Evolutionary conservation across 2,329 filamentous ascomycete genomes (phyloP).

Genomic region (Ophiostoma piceae): DNA sequence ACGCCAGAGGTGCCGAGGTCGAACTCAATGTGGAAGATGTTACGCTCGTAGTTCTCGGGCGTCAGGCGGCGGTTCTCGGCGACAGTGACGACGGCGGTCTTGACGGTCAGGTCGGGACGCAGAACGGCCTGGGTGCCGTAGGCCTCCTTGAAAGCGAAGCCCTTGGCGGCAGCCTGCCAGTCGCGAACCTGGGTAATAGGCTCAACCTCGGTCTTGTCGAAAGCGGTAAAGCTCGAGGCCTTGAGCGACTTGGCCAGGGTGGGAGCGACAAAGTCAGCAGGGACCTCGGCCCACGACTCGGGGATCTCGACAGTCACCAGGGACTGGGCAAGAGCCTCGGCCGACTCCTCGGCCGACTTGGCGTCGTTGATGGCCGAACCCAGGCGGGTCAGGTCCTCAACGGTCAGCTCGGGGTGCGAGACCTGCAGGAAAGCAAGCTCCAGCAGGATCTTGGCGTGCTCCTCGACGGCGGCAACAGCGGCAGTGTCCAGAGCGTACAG

Average conservation of each 20-base stretch:
- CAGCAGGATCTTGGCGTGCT: constrained; percentile 60
- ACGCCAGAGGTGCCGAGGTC: constrained; percentile 87
- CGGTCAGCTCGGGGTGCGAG: constrained; percentile 60
- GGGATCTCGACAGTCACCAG: constrained; percentile 71
- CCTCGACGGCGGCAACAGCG: constrained; percentile 61
- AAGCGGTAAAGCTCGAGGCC: constrained; percentile 75
- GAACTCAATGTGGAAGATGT: constrained; percentile 99
- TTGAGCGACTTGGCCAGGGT: constrained; percentile 60
- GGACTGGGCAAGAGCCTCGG: constrained; percentile 63
- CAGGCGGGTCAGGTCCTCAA: constrained; percentile 61
- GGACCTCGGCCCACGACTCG: constrained; percentile 70
- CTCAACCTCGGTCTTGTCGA: constrained; percentile 70
- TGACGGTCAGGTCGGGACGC: constrained; percentile 78
- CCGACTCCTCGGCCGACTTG: constrained; percentile 41
- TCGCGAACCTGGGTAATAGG: constrained; percentile 59
- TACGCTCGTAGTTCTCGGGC: constrained; percentile 82
- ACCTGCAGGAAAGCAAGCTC: constrained; percentile 81
- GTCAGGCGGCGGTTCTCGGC: constrained; percentile 95
- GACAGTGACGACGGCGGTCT: constrained; percentile 82
- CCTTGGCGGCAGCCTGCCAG: constrained; percentile 83
- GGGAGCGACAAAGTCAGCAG: constrained; percentile 51
- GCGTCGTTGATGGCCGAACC: constrained; percentile 50
- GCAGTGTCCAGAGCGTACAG: constrained; percentile 72
- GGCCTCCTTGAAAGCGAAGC: constrained; percentile 88
- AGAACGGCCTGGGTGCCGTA: constrained; percentile 69